Evolutionary conservation across 2,329 filamentous ascomycete species (phyloP), one percentile per base, ranked within the genome.

Genomic region (Beauveria scarabaeidicola): DNA sequence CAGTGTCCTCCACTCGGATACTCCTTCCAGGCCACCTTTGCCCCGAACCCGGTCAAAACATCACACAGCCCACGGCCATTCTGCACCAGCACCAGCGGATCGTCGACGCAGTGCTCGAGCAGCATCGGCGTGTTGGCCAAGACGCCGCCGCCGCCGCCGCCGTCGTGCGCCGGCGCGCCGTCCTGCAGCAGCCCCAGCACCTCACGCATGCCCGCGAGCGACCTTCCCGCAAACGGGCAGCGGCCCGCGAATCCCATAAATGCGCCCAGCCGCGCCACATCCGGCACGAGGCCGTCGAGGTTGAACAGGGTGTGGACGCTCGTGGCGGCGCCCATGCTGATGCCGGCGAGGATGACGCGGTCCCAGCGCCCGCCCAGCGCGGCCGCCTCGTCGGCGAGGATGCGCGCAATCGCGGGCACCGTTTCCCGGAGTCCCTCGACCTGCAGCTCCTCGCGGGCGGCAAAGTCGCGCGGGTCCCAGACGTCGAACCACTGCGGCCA

Each of bases 401-500:
- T 48, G 0, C 63, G 53, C 3, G 68, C 63, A 2, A 80, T 66
- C 3, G 63, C 62, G 0, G 53, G 46, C 0, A 77, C 71, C 59
- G 72, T 74, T 10, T 76, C 73, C 38, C 64, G 66, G 11, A 82
- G 64, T 0, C 78, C 78, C 0, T 67, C 62, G 0, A 66, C 66
- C 64, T 80, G 77, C 5, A 77, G 61, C 3, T 78, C 74, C 61
- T 81, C 76, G 17, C 68, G 64, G n/a, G 75, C 68, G 1, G 69
- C 52, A 17, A 77, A 74, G 59, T 77, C 68, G 19, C 69, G 64
- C 0, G 74, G 68, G 53, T 77, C 75, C 69, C 72, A 77, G 40
- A 80, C 72, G 64, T 82, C 78, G 65, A 81, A 82, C 80, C 79
- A 82, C 64, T 80, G 77, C 9, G 73, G 70, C 59, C 64, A 59